Evolutionary conservation across 1,284 basidiomycete genomes (phyloP).

Genomic region (Ceratobasidium sp.): DNA sequence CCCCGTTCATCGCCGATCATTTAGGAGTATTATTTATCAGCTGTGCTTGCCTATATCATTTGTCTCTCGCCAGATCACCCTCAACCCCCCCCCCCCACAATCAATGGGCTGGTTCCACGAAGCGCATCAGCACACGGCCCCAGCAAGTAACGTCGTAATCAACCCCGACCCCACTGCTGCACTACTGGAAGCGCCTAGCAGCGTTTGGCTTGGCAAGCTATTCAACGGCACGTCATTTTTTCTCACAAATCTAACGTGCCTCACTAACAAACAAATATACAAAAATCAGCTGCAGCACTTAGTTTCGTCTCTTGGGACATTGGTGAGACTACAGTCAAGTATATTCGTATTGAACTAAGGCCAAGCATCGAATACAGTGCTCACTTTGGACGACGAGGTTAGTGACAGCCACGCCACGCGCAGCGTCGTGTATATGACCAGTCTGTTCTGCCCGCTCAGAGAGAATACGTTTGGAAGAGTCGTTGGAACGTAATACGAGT

Average conservation of each 20-base stretch:
- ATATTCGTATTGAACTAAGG: background rate
- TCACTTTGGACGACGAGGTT: conserved; percentile 16
- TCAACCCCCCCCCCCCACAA: too few relatives aligned
- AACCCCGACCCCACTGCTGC: background rate
- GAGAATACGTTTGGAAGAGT: conserved; percentile 3
- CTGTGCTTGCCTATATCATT: too few relatives aligned
- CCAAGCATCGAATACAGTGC: background rate
- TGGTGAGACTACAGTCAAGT: background rate
- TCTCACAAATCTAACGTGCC: too few relatives aligned
- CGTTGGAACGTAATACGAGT: background rate
- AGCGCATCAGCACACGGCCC: too few relatives aligned
- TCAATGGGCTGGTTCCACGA: too few relatives aligned
- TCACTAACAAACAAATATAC: too few relatives aligned
- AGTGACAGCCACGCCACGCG: too few relatives aligned
- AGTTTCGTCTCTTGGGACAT: conserved; percentile 15
- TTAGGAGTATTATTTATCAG: too few relatives aligned
- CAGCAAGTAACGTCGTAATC: too few relatives aligned
- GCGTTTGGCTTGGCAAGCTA: background rate
- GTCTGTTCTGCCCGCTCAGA: background rate
- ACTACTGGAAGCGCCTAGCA: background rate
- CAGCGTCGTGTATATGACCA: background rate
- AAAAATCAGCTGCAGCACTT: background rate
- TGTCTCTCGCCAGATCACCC: too few relatives aligned
- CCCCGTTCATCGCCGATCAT: too few relatives aligned
- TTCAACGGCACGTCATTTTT: background rate